These are phyloP conservation scores for Rhododendron molle DNA, from an alignment of 148 eudicot genomes.

Conservation along the genomic window DNA sequence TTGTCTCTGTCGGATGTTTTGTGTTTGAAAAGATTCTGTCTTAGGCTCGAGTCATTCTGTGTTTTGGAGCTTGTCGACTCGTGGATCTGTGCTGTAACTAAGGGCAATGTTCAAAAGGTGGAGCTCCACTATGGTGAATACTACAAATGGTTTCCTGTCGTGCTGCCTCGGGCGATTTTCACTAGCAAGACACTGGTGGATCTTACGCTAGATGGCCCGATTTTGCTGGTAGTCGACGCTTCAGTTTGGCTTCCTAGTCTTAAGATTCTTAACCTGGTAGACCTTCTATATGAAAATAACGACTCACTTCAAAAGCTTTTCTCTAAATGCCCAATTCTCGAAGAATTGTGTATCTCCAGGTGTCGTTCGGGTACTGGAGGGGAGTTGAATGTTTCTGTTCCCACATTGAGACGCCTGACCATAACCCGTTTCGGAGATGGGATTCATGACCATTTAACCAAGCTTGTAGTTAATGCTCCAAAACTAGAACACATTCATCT, in stretches of 20 bases:
- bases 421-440: neutral
- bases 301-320: slow-evolving; percentile 19
- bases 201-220: slow-evolving; percentile 7
- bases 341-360: slow-evolving; percentile 16
- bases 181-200: slow-evolving; percentile 18
- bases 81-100: slow-evolving; percentile 13
- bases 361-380: neutral
- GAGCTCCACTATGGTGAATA: neutral
- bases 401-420: neutral
- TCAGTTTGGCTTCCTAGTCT: slow-evolving; percentile 26
- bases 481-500: neutral
- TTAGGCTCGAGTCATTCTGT: neutral
- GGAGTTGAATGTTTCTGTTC: neutral
- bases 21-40: slow-evolving; percentile 1
- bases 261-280: slow-evolving; percentile 14
- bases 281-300: neutral
- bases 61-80: neutral
- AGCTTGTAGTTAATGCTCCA: neutral
- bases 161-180: neutral
- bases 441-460: neutral
- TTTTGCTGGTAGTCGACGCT: neutral
- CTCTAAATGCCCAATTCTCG: slow-evolving; percentile 16
- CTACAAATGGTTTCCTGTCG: neutral
- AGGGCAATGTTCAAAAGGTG: slow-evolving; percentile 20
- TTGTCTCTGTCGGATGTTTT: slow-evolving; percentile 10